These are phyloP conservation scores for Akanthomyces dipterigenus DNA, from an alignment of 2,329 filamentous ascomycete species.

Conservation along the genomic window DNA sequence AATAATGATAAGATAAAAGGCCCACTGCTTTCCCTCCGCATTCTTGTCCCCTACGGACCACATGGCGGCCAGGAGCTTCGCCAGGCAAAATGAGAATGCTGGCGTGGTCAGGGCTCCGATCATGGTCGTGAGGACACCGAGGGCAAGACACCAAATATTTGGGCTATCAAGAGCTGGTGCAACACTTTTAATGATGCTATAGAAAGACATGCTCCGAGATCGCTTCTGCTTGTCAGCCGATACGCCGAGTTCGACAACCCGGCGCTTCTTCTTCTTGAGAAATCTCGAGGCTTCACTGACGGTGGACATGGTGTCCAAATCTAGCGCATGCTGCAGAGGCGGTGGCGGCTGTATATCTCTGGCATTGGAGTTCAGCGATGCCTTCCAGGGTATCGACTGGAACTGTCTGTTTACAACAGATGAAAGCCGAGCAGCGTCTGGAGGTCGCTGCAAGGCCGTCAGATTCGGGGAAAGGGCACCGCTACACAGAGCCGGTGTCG, in stretches of 20 bases:
- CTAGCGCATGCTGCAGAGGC: neutral
- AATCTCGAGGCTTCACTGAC: neutral
- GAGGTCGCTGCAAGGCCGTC: neutral
- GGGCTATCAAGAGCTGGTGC: constrained; percentile 58
- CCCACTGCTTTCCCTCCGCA: constrained; percentile 55
- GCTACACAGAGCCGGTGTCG: neutral
- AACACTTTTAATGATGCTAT: neutral
- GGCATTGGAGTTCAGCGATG: neutral
- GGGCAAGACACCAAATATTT: constrained; percentile 50
- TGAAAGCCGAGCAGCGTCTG: neutral
- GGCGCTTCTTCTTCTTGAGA: neutral
- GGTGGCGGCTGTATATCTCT: neutral
- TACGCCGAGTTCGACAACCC: neutral
- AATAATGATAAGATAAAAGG: constrained; percentile 61
- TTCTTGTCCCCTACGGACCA: constrained; percentile 46
- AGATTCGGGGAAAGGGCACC: neutral
- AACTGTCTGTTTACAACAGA: neutral
- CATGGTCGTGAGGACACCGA: constrained; percentile 47
- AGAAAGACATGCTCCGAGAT: neutral
- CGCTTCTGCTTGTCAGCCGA: neutral
- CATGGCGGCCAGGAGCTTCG: constrained; percentile 65
- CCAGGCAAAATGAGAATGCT: constrained; percentile 68
- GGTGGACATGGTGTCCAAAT: neutral
- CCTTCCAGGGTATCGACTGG: neutral
- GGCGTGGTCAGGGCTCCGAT: constrained; percentile 63